These are phyloP conservation scores for Tylopilus rubrobrunneus DNA, from an alignment of 768 basidiomycete genomes.

Conservation along the genomic window DNA sequence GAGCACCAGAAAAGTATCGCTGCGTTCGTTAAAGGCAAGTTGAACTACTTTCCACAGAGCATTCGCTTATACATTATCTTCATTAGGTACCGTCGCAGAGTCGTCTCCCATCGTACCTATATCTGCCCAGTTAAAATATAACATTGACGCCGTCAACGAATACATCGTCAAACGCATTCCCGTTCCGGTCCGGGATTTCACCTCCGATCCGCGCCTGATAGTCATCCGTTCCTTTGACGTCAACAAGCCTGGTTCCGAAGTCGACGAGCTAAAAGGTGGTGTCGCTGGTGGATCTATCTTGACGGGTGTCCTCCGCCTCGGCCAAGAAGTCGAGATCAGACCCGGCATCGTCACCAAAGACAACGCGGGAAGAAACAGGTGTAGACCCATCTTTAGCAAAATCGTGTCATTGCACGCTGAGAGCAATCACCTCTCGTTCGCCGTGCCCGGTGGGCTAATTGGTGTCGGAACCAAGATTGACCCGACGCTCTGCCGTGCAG, in stretches of 20 bases:
- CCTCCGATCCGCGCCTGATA: conserved; percentile 87
- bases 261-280: conserved; percentile 96
- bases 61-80: not conserved
- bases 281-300: conserved; percentile 97
- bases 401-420: conserved; percentile 95
- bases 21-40: conserved; percentile 87
- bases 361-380: conserved; percentile 80
- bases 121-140: conserved; percentile 97
- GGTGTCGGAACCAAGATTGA: conserved; percentile 98
- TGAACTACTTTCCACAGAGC: too few relatives aligned
- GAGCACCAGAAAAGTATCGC: conserved; percentile 96
- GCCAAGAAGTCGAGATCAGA: conserved; percentile 93
- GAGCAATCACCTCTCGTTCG: conserved; percentile 89
- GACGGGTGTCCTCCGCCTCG: conserved; percentile 84
- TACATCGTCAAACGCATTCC: conserved; percentile 98
- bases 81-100: conserved; percentile 92
- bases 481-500: conserved; percentile 94
- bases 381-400: conserved; percentile 88
- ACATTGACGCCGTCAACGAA: conserved; percentile 98
- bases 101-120: conserved; percentile 98
- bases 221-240: conserved; percentile 99
- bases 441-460: conserved; percentile 96
- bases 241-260: conserved; percentile 97
- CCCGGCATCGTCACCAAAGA: conserved; percentile 98
- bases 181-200: conserved; percentile 90